Base-by-base conservation (phyloP, 495 filamentous ascomycete species). In the Penicillium daleae region DNA sequence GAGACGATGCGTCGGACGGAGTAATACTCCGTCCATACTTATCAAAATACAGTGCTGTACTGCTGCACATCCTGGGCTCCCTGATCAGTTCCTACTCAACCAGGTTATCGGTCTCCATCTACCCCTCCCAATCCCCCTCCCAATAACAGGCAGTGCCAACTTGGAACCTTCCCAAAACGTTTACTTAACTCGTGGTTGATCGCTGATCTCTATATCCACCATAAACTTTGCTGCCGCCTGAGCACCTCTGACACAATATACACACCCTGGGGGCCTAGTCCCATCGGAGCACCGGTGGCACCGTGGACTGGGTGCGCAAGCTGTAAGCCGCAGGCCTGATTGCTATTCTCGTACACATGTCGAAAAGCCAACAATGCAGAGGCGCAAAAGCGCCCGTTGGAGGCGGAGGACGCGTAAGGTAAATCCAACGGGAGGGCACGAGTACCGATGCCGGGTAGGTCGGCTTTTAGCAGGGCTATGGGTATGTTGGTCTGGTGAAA, bases 371-470 rank as follows among this genome's bases (percentile, higher is more conserved):
- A 50, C n/a, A 24, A 27, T 13, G 19, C 21, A 4, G 15, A 24
- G 26, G 22, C 27, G 50, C 4, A 15, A 4, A 33, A 33, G 49
- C 50, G 27, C 29, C 50, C 50, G 27, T 3, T 7, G 15, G 50
- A 31, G 40, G 19, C 4, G 29, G 17, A 5, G 29, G 50, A 52
- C 50, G 50, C 50, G 50, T 44, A 44, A 19, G 0, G n/a, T 22
- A 27, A 49, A 49, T 49, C 46, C 46, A 49, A 49, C 27, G 3
- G 19, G 7, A 12, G 19, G 40, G 15, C 40, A 44, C 19, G 12
- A 54, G 39, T 29, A 22, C 48, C n/a, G 32, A 12, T 55, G 52
- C 51, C 59, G 59, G 39, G n/a, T 59, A 49, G 42, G 17, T 61
- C 40, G 59, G 59, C 51, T 37, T 56, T 56, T 26, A 49, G 40